Percentiles rank a stretch among this genome's conserved stretches.
phyloP scores from a whole-genome alignment of 768 basidiomycete species.

The Trametes punicea region DNA sequence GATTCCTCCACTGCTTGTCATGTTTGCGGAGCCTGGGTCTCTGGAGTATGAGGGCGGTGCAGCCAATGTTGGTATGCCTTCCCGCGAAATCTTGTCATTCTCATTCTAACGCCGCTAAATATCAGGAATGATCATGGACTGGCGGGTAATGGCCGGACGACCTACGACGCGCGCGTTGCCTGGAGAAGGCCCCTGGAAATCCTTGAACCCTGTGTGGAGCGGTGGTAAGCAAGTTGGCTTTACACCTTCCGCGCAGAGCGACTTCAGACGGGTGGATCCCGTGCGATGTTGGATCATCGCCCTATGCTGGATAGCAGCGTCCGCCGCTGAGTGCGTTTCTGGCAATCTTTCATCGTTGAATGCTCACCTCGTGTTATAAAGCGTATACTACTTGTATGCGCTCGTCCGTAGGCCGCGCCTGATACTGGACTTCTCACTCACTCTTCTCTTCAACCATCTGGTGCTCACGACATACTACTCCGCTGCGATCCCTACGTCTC shows the following conservation, averaged over 20 bases:
- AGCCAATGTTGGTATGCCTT: conserved; percentile 62
- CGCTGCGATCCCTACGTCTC: conserved; percentile 74
- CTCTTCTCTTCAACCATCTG: conserved; percentile 87
- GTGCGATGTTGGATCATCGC: conserved; percentile 90
- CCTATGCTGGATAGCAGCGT: conserved; percentile 80
- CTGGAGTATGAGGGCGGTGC: conserved; percentile 75
- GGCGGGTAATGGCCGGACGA: conserved; percentile 90
- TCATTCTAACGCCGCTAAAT: not conserved
- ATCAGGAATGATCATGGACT: conserved; percentile 91
- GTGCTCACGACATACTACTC: conserved; percentile 94
- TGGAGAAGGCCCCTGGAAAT: conserved; percentile 62
- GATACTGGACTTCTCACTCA: conserved; percentile 92
- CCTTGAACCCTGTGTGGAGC: conserved; percentile 74
- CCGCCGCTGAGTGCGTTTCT: conserved; percentile 74
- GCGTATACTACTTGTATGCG: conserved; percentile 79
- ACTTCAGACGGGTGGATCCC: conserved; percentile 70
- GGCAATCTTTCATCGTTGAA: not conserved
- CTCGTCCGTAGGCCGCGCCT: conserved; percentile 89
- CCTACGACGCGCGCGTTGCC: conserved; percentile 69
- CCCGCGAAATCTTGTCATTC: not conserved
- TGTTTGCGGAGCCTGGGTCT: conserved; percentile 72
- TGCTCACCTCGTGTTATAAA: conserved; percentile 35
- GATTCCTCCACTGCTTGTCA: conserved; percentile 70
- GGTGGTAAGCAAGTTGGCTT: conserved; percentile 73
- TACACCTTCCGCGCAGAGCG: conserved; percentile 46